Conservation (phyloP, 768 basidiomycete species). For the Kwoniella dendrophila region DNA sequence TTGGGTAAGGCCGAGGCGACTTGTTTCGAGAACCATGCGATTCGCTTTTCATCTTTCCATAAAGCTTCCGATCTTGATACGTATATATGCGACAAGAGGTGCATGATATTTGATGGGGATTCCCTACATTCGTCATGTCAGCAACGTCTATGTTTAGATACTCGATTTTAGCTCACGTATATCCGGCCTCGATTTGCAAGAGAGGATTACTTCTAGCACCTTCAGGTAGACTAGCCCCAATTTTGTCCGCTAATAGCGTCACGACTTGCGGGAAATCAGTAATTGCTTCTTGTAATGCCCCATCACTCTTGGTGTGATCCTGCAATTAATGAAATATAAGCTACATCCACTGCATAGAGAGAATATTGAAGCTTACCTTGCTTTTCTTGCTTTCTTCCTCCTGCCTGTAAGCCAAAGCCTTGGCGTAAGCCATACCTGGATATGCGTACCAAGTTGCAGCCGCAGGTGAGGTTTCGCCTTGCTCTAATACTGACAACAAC, state of each 20-base stretch:
- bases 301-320: slow-evolving; percentile 66
- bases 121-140: background rate
- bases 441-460: slow-evolving; percentile 64
- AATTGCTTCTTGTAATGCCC: slow-evolving; percentile 73
- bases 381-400: slow-evolving; percentile 59
- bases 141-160: background rate
- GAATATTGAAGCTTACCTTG: slow-evolving; percentile 54
- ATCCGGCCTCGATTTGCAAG: slow-evolving; percentile 72
- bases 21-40: slow-evolving; percentile 72
- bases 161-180: slow-evolving; percentile 61
- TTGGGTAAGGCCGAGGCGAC: slow-evolving; percentile 59
- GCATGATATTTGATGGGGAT: slow-evolving; percentile 61
- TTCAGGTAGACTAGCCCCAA: slow-evolving; percentile 68
- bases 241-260: slow-evolving; percentile 80
- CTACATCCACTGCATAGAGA: background rate
- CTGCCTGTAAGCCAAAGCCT: slow-evolving; percentile 64
- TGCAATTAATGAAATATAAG: slow-evolving; percentile 53
- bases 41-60: slow-evolving; percentile 74
- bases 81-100: slow-evolving; percentile 87
- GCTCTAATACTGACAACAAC: slow-evolving; percentile 66
- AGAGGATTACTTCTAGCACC: slow-evolving; percentile 65
- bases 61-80: slow-evolving; percentile 71
- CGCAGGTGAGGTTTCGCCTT: slow-evolving; percentile 57
- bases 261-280: slow-evolving; percentile 77
- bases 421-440: slow-evolving; percentile 63